These are phyloP conservation scores for Trichoderma afroharzianum DNA, from an alignment of 2,329 filamentous ascomycete species.

Conservation along the genomic window DNA sequence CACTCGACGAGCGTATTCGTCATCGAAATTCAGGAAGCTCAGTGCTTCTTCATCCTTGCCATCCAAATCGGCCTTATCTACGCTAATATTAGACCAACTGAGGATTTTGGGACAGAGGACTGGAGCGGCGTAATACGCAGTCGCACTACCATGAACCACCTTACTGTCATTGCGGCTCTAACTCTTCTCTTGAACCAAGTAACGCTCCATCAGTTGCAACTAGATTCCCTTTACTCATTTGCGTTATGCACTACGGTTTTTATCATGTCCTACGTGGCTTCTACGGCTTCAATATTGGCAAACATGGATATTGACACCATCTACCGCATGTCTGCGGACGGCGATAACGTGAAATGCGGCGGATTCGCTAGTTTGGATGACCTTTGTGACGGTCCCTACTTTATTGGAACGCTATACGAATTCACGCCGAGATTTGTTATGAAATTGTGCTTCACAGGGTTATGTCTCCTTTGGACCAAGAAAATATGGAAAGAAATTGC, in stretches of 20 bases:
- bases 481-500: background rate
- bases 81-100: background rate
- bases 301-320: background rate
- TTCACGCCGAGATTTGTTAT: background rate
- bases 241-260: background rate
- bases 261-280: background rate
- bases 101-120: background rate
- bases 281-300: background rate
- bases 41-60: conserved; percentile 13
- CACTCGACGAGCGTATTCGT: background rate
- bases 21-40: conserved; percentile 13
- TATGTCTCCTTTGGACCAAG: background rate
- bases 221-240: background rate
- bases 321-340: background rate
- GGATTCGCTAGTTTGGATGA: background rate
- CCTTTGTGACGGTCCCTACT: background rate
- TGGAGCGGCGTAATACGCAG: background rate
- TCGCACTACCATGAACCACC: background rate
- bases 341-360: background rate
- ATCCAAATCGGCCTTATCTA: background rate
- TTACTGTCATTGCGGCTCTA: background rate
- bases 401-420: background rate
- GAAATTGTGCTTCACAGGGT: background rate
- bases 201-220: background rate
- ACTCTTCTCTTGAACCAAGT: background rate